A percentile compares a stretch with the other conserved stretches of the same genome.
phyloP scores from a whole-genome alignment of 768 basidiomycete species.

The Lactifluus rugatus region DNA sequence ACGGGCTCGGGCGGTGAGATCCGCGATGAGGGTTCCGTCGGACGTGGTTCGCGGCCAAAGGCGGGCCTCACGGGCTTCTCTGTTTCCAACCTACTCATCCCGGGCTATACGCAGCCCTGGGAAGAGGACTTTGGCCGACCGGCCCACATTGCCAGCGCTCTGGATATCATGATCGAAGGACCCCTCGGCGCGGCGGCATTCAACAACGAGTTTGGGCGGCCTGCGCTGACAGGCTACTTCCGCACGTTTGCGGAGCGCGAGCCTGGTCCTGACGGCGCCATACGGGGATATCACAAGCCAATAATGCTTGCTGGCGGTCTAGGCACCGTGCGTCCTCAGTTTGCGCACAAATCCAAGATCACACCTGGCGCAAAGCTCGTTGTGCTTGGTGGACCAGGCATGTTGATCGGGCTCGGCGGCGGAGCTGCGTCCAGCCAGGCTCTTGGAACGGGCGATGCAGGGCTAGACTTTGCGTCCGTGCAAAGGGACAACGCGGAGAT shows the following conservation, averaged over 20 bases:
- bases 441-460: slow-evolving; percentile 81
- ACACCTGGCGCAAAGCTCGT: slow-evolving; percentile 77
- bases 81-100: slow-evolving; percentile 87
- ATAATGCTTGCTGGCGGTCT: slow-evolving; percentile 99
- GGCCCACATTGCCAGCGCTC: slow-evolving; percentile 78
- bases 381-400: slow-evolving; percentile 90
- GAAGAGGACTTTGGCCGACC: slow-evolving; percentile 91
- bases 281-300: slow-evolving; percentile 97
- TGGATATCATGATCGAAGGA: slow-evolving; percentile 96
- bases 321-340: slow-evolving; percentile 82
- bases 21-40: slow-evolving; percentile 94
- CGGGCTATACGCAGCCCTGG: slow-evolving; percentile 89
- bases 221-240: slow-evolving; percentile 88
- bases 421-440: slow-evolving; percentile 94
- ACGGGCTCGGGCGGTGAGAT: slow-evolving; percentile 99
- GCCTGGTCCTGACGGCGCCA: slow-evolving; percentile 45
- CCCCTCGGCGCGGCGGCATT: slow-evolving; percentile 93
- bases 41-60: slow-evolving; percentile 91
- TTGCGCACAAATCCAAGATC: slow-evolving; percentile 71
- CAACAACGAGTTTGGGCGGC: slow-evolving; percentile 97
- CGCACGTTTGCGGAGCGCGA: slow-evolving; percentile 85
- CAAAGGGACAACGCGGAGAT: slow-evolving; percentile 98
- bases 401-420: slow-evolving; percentile 94
- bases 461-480: slow-evolving; percentile 94
- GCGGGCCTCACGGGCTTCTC: slow-evolving; percentile 91